Percentiles rank a stretch among this genome's conserved stretches.
Conservation (phyloP, 1,284 basidiomycete genomes). For the Sparassis latifolia region DNA sequence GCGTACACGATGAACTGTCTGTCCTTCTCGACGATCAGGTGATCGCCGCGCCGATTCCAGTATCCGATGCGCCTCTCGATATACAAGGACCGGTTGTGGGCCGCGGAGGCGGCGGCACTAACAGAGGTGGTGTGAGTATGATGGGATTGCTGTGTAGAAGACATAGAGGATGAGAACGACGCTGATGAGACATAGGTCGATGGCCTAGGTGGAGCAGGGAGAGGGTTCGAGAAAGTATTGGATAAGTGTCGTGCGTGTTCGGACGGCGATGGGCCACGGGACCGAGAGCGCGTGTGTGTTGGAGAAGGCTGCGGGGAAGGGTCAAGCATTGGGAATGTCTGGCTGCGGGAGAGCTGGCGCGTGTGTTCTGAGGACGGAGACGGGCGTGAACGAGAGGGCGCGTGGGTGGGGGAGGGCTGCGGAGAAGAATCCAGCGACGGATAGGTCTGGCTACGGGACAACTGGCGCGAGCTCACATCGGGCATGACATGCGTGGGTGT, state of each 20-base stretch:
- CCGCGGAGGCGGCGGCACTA: slow-evolving; percentile 2
- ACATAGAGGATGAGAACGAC: not conserved
- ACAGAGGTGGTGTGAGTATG: slow-evolving; percentile 6
- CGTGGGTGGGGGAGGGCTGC: slow-evolving; percentile 4
- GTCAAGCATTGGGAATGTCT: slow-evolving; percentile 20
- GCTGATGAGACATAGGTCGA: slow-evolving; percentile 22
- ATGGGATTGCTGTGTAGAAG: slow-evolving; percentile 5
- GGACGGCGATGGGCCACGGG: slow-evolving; percentile 10
- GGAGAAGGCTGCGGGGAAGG: not conserved
- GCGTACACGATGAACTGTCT: slow-evolving; percentile 56
- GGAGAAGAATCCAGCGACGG: not conserved
- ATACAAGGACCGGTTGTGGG: not conserved
- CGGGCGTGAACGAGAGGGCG: slow-evolving; percentile 8
- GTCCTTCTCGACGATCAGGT: slow-evolving; percentile 41
- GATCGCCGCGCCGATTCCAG: slow-evolving; percentile 68
- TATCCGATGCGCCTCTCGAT: slow-evolving; percentile 42
- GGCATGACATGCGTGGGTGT: slow-evolving; percentile 10
- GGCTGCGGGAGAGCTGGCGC: slow-evolving; percentile 17
- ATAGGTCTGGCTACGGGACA: slow-evolving; percentile 19
- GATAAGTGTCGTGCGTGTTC: slow-evolving; percentile 7
- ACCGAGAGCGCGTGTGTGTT: slow-evolving; percentile 2
- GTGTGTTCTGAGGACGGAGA: slow-evolving; percentile 9
- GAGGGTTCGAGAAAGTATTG: slow-evolving; percentile 2
- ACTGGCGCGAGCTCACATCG: slow-evolving; percentile 8
- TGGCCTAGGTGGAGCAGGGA: slow-evolving; percentile 7